Evolutionary conservation across 164 flowering plant genomes (phyloP), one percentile per base, ranked within the genome.

Genomic region (Malania oleifera): DNA sequence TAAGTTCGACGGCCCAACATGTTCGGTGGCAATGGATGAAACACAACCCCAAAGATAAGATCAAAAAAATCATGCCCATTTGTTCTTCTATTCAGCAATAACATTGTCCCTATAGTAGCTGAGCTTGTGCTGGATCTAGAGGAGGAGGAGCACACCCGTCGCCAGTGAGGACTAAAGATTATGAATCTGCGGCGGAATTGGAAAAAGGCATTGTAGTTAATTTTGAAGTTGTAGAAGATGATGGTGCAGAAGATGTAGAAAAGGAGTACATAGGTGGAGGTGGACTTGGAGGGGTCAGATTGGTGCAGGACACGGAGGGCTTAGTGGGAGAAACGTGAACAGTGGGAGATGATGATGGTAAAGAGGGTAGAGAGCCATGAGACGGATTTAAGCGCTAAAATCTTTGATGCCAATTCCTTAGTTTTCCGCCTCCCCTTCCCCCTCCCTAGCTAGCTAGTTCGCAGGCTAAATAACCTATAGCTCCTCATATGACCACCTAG

Each of bases 351-450:
- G 89, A 83, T 57, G 63, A 74, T 11, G 95, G 91, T 0, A 73
- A 66, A 56, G 78, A 80, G 13, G 70, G 87, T 0, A 69, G 24
- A 12, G 96, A 85, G n/a, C n/a, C n/a, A n/a, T n/a, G n/a, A n/a
- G n/a, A n/a, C n/a, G n/a, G n/a, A n/a, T n/a, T 65, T 85, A 88
- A 83, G 91, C 57, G 91, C 91, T 0, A 73, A 46, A 29, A 75
- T 88, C 12, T 85, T 88, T 60, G 75, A 79, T 18, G 66, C 66
- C 65, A 83, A 89, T 56, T 75, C 84, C 24, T 64, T 62, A 68
- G 82, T 87, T 48, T 85, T 88, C 72, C 83, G 46, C 46, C 2
- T 7, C 11, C 5, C 11, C 11, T 9, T 31, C 35, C 20, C 46
- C 20, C n/a, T 20, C 14, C 41, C 13, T 15, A 7, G 13, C 8